Base-by-base conservation (phyloP, 2,329 filamentous ascomycete species). In the Lecanicillium sp. region DNA sequence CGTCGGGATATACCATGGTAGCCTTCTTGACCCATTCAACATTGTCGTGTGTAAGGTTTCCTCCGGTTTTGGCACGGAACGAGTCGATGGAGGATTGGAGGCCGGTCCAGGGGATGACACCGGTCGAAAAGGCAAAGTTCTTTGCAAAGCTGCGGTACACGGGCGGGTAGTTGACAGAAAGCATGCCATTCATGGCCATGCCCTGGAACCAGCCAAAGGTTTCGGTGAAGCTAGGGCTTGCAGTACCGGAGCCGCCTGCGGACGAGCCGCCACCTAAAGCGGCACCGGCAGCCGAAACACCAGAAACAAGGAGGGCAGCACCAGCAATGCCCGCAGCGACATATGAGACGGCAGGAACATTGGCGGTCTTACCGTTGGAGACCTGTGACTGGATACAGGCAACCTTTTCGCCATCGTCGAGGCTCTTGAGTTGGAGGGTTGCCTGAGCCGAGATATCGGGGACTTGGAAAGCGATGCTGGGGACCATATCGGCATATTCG, bases 121-220 rank as follows among this genome's bases (percentile, higher is more conserved):
- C 88, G 19, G 82, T 83, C 47, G 86, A 90, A 68, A 95, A 96
- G 33, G 72, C 89, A 59, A 98, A 96, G 65, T 96, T 96, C 65
- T 85, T 85, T 45, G 83, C 69, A 62, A 95, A 98, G 58, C 80
- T 90, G 49, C 81, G 78, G 65, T 96, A 96, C 28, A 96, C 79
- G 27, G 78, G 70, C 4, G 92, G 92, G 49, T 95, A 88, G 51
- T 81, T 77, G 51, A 94, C 89, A 43, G 85, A 94, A 58, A 95
- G 72, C 92, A 96, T 96, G 48, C 92, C 89, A 60, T 92, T 95
- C 68, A 92, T 83, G 19, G 92, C 88, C 71, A 96, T 84, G 35
- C 83, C 82, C 62, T 96, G 89, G 60, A 96, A 95, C 77, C 85
- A 94, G 45, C 82, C 80, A 48, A 95, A 74, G 34, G 94, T 80